These are phyloP conservation scores for Metarhizium humberi DNA, from an alignment of 2,329 filamentous ascomycete species.

Conservation along the genomic window DNA sequence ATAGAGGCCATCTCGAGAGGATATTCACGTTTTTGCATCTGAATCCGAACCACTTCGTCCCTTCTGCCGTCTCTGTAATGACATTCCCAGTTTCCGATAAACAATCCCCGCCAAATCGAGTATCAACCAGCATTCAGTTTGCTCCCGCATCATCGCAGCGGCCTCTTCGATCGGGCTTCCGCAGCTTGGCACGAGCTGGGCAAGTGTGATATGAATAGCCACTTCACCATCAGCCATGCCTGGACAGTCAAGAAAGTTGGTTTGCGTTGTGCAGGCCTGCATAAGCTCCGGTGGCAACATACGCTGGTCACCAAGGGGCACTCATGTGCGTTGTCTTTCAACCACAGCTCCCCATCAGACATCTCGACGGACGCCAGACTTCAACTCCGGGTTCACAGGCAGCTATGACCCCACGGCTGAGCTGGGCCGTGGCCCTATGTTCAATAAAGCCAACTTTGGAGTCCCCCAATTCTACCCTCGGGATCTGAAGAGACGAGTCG, in stretches of 20 bases:
- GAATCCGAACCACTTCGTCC: neutral
- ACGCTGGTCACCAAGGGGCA: neutral
- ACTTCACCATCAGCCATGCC: neutral
- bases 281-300: neutral
- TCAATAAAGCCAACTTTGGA: conserved; percentile 46
- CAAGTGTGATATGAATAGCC: conserved; percentile 1
- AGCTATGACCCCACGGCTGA: conserved; percentile 48
- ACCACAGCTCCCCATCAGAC: conserved; percentile 5
- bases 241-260: neutral
- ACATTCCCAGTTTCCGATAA: neutral
- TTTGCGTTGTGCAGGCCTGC: neutral
- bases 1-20: neutral
- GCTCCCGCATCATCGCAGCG: neutral
- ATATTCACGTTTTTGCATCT: neutral
- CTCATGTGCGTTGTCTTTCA: neutral
- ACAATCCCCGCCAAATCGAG: neutral
- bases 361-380: conserved; percentile 35
- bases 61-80: neutral
- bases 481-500: conserved; percentile 78
- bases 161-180: neutral
- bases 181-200: neutral
- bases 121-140: neutral
- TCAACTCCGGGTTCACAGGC: conserved; percentile 49
- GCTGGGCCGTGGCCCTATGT: conserved; percentile 49
- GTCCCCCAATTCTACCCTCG: conserved; percentile 56